Conservation (phyloP, 805 yeast genomes). For the Debaryomyces castellii region DNA sequence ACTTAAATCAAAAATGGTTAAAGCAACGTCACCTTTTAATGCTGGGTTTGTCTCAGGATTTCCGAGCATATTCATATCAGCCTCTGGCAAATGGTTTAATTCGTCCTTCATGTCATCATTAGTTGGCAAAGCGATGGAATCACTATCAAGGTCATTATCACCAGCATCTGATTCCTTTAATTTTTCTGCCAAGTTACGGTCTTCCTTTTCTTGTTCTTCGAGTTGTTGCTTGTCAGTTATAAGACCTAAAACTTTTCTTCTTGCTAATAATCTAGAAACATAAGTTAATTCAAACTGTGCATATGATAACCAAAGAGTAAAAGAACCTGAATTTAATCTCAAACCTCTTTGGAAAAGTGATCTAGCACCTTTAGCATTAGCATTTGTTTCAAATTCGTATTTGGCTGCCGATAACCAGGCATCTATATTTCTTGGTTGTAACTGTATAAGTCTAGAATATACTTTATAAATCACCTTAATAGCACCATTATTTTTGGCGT, state of each 20-base stretch:
- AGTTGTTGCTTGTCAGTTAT: slow-evolving; percentile 70
- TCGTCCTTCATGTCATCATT: slow-evolving; percentile 60
- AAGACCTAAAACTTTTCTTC: slow-evolving; percentile 80
- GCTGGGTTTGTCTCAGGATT: slow-evolving; percentile 78
- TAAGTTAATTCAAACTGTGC: slow-evolving; percentile 86
- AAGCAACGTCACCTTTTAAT: slow-evolving; percentile 54
- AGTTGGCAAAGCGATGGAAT: slow-evolving; percentile 46
- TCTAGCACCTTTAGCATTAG: slow-evolving; percentile 87
- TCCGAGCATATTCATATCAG: slow-evolving; percentile 82
- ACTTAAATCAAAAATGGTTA: slow-evolving; percentile 39
- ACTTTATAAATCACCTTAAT: slow-evolving; percentile 72
- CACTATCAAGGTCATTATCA: slow-evolving; percentile 34
- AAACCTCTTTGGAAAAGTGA: slow-evolving; percentile 80
- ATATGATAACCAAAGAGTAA: slow-evolving; percentile 79
- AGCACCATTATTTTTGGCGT: slow-evolving; percentile 64
- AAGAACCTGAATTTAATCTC: slow-evolving; percentile 75
- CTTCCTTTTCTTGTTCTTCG: slow-evolving; percentile 41
- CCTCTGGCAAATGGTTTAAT: slow-evolving; percentile 77
- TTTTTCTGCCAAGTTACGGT: slow-evolving; percentile 33
- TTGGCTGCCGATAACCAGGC: slow-evolving; percentile 96
- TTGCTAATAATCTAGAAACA: slow-evolving; percentile 75
- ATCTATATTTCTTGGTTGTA: slow-evolving; percentile 88
- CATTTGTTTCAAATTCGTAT: slow-evolving; percentile 86
- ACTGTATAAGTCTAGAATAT: slow-evolving; percentile 72
- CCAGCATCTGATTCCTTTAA: slow-evolving; percentile 23